A percentile compares a stretch with the other conserved stretches of the same genome.
Conservation (phyloP, 1,284 basidiomycete species). For the Mycosarcoma mackinlayi region DNA sequence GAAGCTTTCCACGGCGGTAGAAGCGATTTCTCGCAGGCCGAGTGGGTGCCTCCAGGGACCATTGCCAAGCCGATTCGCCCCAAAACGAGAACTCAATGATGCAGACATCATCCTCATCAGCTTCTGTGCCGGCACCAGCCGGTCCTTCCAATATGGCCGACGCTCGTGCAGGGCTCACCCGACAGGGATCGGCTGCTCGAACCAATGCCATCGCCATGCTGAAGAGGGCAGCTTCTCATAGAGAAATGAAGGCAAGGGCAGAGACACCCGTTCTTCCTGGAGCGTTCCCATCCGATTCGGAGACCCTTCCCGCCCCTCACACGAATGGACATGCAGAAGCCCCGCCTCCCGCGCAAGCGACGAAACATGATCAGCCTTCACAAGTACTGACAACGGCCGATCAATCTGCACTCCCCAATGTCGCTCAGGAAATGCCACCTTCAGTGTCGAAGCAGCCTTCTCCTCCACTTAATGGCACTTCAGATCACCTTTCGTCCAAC, state of each 20-base stretch:
- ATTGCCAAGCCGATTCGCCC: no score
- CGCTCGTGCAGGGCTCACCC: constrained; percentile 9
- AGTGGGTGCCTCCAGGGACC: no score
- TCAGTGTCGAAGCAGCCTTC: neutral
- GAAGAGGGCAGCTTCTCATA: constrained; percentile 56
- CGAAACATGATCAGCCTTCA: neutral
- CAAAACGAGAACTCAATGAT: no score
- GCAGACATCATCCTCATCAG: no score
- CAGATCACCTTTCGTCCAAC: neutral
- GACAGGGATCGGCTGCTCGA: constrained; percentile 46
- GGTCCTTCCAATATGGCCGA: constrained; percentile 16
- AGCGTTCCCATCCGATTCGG: constrained; percentile 12
- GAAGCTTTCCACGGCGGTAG: neutral
- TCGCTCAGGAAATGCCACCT: neutral
- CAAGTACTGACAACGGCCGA: constrained; percentile 5
- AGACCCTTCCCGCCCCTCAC: neutral
- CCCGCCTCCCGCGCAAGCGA: neutral
- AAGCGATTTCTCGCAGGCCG: no score
- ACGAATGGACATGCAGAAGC: neutral
- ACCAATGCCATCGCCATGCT: constrained; percentile 58
- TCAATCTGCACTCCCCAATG: neutral
- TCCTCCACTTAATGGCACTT: constrained; percentile 4
- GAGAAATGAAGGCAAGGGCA: constrained; percentile 47
- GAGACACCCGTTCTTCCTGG: constrained; percentile 17
- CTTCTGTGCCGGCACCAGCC: constrained; percentile 1